Percentiles rank a stretch among this genome's conserved stretches.
Conservation (phyloP, 176 grass and related monocot species). For the Otatea glauca region DNA sequence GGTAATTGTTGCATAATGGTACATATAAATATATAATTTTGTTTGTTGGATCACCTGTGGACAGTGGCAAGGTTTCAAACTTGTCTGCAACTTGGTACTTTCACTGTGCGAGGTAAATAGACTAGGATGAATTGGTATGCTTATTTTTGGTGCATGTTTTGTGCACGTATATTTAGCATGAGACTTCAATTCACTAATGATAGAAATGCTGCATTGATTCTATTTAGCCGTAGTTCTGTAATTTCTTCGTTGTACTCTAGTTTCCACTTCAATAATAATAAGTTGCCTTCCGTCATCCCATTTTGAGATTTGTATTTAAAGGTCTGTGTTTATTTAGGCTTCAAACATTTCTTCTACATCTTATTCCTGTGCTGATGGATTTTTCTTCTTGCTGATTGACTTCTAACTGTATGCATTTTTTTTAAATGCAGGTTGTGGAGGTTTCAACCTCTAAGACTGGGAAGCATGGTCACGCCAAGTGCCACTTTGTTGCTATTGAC, state of each 20-base stretch:
- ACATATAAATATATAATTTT: neutral
- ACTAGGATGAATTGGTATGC: neutral
- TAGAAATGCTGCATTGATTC: neutral
- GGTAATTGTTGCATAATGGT: constrained; percentile 8
- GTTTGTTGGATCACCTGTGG: constrained; percentile 6
- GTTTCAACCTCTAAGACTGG: constrained; percentile 68
- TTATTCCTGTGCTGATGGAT: neutral
- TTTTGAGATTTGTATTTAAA: neutral
- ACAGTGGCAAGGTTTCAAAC: neutral
- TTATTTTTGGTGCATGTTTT: neutral
- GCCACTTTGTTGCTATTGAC: constrained; percentile 66
- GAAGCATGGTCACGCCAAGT: constrained; percentile 63
- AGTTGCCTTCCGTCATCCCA: neutral
- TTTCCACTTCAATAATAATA: neutral
- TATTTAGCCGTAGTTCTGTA: neutral
- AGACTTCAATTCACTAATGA: neutral
- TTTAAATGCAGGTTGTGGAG: constrained; percentile 55
- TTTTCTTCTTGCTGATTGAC: constrained; percentile 1
- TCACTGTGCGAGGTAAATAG: neutral
- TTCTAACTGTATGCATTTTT: neutral
- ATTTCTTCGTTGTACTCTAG: neutral
- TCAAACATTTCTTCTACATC: neutral
- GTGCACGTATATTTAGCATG: neutral
- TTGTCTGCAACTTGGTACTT: constrained; percentile 9
- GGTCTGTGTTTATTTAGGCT: neutral